Evolutionary conservation across 2,329 filamentous ascomycete species (phyloP).

Genomic region (Aspergillus sp.): DNA sequence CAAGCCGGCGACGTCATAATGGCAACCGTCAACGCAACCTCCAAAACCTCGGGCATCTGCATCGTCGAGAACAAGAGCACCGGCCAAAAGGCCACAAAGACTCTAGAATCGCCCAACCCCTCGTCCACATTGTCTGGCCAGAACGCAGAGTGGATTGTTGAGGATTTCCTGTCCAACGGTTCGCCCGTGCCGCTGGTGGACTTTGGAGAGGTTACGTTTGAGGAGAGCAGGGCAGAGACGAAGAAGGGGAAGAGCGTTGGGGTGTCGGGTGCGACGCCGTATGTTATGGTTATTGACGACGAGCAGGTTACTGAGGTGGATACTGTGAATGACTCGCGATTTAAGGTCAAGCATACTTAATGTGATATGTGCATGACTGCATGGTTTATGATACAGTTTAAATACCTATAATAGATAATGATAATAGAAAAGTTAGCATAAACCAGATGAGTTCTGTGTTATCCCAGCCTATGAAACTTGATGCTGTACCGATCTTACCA

Average conservation of each 20-base stretch:
- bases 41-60: neutral
- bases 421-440: no score
- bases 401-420: no score
- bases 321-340: no score
- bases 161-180: constrained; percentile 3
- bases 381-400: no score
- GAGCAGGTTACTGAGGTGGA: no score
- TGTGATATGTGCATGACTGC: no score
- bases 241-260: neutral
- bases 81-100: constrained; percentile 1
- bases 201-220: constrained; percentile 5
- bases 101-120: neutral
- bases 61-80: constrained; percentile 8
- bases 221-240: constrained; percentile 4
- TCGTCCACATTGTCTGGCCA: constrained; percentile 1
- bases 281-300: no score
- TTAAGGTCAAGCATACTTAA: no score
- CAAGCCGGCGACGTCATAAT: constrained; percentile 6
- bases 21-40: constrained; percentile 2
- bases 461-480: no score
- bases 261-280: neutral
- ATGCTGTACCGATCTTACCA: no score
- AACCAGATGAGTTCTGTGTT: no score
- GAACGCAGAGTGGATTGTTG: constrained; percentile 10
- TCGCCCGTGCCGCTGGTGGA: constrained; percentile 4